Evolutionary conservation across 2,329 filamentous ascomycete genomes (phyloP).

Genomic region (Ophiostoma angusticollis): DNA sequence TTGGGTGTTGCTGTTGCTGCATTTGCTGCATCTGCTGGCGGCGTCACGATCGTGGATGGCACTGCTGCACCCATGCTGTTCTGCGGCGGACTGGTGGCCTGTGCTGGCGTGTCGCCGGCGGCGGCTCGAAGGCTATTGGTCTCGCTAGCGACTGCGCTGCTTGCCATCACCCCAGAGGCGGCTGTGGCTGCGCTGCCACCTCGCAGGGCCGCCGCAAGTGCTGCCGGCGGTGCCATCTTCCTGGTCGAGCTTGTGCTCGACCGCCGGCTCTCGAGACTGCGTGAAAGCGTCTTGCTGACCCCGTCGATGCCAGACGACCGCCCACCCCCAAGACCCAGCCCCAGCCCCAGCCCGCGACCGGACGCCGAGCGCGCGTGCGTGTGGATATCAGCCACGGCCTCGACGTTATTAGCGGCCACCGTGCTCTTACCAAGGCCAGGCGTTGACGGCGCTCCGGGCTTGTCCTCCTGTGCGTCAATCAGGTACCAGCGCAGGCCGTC

Average conservation of each 20-base stretch:
- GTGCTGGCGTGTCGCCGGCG: constrained; percentile 26
- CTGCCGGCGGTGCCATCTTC: constrained; percentile 50
- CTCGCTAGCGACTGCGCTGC: constrained; percentile 42
- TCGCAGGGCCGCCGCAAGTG: not conserved
- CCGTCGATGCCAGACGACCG: constrained; percentile 51
- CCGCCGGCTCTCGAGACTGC: constrained; percentile 80
- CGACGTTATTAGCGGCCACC: constrained; percentile 75
- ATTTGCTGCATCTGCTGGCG: constrained; percentile 7
- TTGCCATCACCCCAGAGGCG: constrained; percentile 21
- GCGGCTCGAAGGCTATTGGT: constrained; percentile 44
- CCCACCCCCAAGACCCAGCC: constrained; percentile 20
- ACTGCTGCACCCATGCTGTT: too few species aligned
- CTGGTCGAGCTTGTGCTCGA: constrained; percentile 80
- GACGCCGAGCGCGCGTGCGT: constrained; percentile 30
- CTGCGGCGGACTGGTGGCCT: constrained; percentile 23
- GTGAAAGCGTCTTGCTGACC: constrained; percentile 66
- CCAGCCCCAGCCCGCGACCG: constrained; percentile 19
- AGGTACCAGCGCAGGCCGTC: constrained; percentile 95
- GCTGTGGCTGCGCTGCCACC: constrained; percentile 13
- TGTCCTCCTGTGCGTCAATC: constrained; percentile 86
- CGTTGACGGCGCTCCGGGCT: constrained; percentile 79
- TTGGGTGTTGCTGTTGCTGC: constrained; percentile 15
- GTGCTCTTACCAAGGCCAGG: constrained; percentile 86
- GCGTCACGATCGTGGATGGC: constrained; percentile 11
- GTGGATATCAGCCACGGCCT: constrained; percentile 64